phyloP scores from a whole-genome alignment of 345 rosid species.

The Hirschfeldia incana region DNA sequence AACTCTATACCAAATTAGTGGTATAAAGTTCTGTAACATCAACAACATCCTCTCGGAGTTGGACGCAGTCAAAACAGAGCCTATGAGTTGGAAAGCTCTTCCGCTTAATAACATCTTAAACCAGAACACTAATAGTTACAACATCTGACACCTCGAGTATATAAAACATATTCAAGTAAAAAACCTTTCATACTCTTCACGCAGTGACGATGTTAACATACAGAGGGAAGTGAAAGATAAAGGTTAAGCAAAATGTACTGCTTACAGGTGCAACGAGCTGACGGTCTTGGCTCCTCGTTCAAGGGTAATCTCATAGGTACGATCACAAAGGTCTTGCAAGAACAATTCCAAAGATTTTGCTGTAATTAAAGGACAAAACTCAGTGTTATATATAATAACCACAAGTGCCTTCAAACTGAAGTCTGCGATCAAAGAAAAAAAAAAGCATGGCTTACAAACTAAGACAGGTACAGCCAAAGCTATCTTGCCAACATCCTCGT shows the following conservation, averaged over 20 bases:
- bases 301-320: slow-evolving; percentile 89
- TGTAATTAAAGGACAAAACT: slow-evolving; percentile 33
- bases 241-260: not conserved
- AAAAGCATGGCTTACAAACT: slow-evolving; percentile 68
- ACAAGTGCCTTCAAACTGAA: not conserved
- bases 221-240: slow-evolving; percentile 6
- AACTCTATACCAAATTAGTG: slow-evolving; percentile 34
- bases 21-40: slow-evolving; percentile 36
- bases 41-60: slow-evolving; percentile 34
- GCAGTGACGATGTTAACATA: not conserved
- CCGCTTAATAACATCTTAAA: slow-evolving; percentile 35
- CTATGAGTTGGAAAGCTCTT: slow-evolving; percentile 34
- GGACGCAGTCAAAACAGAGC: slow-evolving; percentile 16
- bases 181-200: slow-evolving; percentile 3
- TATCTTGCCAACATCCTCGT: slow-evolving; percentile 98
- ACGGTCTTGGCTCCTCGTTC: slow-evolving; percentile 97
- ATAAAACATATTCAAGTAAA: slow-evolving; percentile 8
- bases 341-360: slow-evolving; percentile 98
- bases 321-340: slow-evolving; percentile 98
- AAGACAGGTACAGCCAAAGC: slow-evolving; percentile 96
- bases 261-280: slow-evolving; percentile 94
- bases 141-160: slow-evolving; percentile 7
- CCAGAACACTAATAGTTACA: slow-evolving; percentile 6
- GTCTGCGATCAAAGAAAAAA: too few species aligned
- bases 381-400: not conserved